Base-by-base conservation (phyloP, 345 rosid species). In the Eucalyptus fibrosa region DNA sequence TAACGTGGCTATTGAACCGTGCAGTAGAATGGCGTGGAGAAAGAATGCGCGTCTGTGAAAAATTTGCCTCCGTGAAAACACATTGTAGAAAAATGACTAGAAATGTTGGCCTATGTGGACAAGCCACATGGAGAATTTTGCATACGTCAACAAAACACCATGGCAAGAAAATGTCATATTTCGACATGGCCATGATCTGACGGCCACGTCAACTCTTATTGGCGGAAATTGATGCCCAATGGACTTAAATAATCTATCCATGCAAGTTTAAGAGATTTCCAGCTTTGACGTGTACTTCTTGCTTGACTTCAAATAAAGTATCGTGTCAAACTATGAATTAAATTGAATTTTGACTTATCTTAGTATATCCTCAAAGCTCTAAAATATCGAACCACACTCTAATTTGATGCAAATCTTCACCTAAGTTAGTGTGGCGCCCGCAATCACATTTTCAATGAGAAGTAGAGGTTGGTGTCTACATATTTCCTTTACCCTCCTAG, bases 381-480 rank as follows among this genome's bases (percentile, higher is more conserved):
- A 8, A 0, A 69, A 69, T 69, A 69, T 18, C 13, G 4, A 69
- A 21, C 12, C 42, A 4, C 13, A 0, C 24, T 69, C 19, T 34
- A 32, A 69, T 9, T 18, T 17, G 24, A 69, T 17, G 34, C 81
- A 4, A 69, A 9, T 69, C 12, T 8, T 69, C 12, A 69, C 0
- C 37, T 69, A 9, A 69, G 81, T 17, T 32, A 69, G 42, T 0
- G 23, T 32, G 23, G 40, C 2, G 0, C 7, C 12, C 0, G 1
- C 19, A 67, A 32, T 3, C 23, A 32, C 12, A 32, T 32, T 67
- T 67, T 8, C 12, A 0, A n/a, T 15, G 77, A 65, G 77, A 32
- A 16, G 12, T 67, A 16, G 42, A 67, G 12, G 4, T n/a, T 17
- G 44, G 23, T 3, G 6, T 18, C 24, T 69, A 69, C 34, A 67